A percentile compares a stretch with the other conserved stretches of the same genome.
phyloP scores from a whole-genome alignment of 2,329 filamentous ascomycete genomes.

The Xylariales sp. region DNA sequence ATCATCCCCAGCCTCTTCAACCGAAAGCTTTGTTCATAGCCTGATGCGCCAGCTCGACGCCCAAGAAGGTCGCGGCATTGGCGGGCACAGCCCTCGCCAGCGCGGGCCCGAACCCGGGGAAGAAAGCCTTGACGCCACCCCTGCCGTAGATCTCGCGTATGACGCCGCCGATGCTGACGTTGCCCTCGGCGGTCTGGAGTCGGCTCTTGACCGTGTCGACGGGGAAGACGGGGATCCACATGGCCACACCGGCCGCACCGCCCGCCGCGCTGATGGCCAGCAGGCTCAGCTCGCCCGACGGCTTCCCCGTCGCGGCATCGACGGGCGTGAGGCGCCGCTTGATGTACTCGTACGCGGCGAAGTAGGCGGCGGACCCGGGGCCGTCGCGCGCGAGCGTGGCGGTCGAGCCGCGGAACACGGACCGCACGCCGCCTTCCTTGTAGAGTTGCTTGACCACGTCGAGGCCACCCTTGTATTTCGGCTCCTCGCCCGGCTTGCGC shows the following conservation, averaged over 20 bases:
- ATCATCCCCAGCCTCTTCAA: too few relatives aligned
- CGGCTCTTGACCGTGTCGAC: slow-evolving; percentile 95
- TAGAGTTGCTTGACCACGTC: slow-evolving; percentile 95
- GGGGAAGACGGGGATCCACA: slow-evolving; percentile 99
- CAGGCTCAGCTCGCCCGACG: slow-evolving; percentile 73
- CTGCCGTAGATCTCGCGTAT: slow-evolving; percentile 76
- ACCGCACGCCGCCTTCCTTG: slow-evolving; percentile 81
- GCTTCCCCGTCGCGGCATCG: slow-evolving; percentile 67
- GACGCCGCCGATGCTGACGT: slow-evolving; percentile 73
- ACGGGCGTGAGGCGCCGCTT: slow-evolving; percentile 83
- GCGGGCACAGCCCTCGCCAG: slow-evolving; percentile 90
- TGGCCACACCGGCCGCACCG: slow-evolving; percentile 86
- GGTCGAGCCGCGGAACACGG: slow-evolving; percentile 83
- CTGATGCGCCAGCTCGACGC: slow-evolving; percentile 78
- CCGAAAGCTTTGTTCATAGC: slow-evolving; percentile 74
- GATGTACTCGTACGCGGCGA: slow-evolving; percentile 94
- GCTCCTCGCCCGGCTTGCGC: slow-evolving; percentile 83
- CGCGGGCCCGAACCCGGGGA: slow-evolving; percentile 92
- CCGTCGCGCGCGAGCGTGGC: slow-evolving; percentile 94
- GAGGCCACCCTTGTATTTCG: slow-evolving; percentile 78
- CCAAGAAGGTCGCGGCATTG: slow-evolving; percentile 91
- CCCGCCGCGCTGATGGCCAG: slow-evolving; percentile 81
- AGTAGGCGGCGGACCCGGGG: slow-evolving; percentile 90
- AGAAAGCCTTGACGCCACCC: slow-evolving; percentile 88
- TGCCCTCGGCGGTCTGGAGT: slow-evolving; percentile 85